A percentile compares a stretch with the other conserved stretches of the same genome.
These are phyloP conservation scores for Symbiodinium natans DNA, from an alignment of 73 alveolate species.

Conservation along the genomic window DNA sequence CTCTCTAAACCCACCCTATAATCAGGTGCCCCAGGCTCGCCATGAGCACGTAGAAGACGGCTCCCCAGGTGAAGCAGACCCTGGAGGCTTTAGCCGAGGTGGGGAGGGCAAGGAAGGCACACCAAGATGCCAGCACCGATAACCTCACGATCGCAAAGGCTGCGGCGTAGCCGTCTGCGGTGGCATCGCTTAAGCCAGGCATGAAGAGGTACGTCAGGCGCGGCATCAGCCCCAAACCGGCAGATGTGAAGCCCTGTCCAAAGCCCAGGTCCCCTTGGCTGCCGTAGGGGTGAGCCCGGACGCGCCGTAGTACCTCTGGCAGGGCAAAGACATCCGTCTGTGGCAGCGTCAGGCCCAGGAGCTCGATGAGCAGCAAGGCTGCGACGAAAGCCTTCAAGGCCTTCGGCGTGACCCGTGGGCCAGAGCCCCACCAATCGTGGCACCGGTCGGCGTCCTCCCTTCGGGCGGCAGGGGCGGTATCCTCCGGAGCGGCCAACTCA, in stretches of 20 bases:
- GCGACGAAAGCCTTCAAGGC: background rate
- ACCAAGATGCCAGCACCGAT: background rate
- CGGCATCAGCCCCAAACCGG: background rate
- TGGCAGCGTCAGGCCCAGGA: background rate
- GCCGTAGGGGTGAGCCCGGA: background rate
- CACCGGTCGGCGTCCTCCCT: background rate
- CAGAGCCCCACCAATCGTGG: background rate
- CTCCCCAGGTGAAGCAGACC: background rate
- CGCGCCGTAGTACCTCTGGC: background rate
- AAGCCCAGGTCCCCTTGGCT: background rate
- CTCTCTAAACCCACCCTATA: no score
- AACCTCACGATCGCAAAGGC: background rate
- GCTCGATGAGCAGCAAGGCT: background rate
- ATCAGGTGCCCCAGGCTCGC: background rate
- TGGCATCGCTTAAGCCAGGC: background rate
- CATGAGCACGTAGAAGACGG: background rate
- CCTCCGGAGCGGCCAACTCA: background rate
- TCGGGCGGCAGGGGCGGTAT: background rate
- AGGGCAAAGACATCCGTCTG: background rate
- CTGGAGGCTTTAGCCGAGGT: background rate
- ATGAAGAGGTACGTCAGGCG: background rate
- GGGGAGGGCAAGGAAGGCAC: background rate
- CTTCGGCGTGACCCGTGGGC: background rate
- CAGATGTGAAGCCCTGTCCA: background rate
- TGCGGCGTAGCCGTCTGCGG: background rate